phyloP scores from a whole-genome alignment of 2,329 filamentous ascomycete species.

The Claviceps pusilla region DNA sequence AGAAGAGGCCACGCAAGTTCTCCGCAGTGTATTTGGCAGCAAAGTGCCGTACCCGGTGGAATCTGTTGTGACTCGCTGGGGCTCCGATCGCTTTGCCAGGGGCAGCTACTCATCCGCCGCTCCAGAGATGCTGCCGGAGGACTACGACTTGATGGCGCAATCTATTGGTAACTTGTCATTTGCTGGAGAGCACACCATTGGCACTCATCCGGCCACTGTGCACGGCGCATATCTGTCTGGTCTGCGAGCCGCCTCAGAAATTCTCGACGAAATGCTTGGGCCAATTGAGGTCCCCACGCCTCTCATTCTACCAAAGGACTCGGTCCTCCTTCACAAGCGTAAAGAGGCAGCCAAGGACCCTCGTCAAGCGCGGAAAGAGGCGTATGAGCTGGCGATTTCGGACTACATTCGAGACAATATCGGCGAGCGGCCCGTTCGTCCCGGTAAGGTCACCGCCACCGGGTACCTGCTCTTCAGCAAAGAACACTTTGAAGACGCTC shows the following conservation, averaged over 20 bases:
- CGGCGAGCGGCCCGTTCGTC: slow-evolving; percentile 60
- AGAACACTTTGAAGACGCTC: slow-evolving; percentile 50
- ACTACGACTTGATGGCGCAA: slow-evolving; percentile 84
- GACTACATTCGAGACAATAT: slow-evolving; percentile 40
- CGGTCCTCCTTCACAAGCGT: slow-evolving; percentile 36
- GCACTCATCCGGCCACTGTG: slow-evolving; percentile 89
- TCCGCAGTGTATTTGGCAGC: slow-evolving; percentile 59
- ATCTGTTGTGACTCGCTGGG: slow-evolving; percentile 84
- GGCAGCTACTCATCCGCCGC: slow-evolving; percentile 94
- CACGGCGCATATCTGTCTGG: slow-evolving; percentile 94
- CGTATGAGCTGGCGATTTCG: slow-evolving; percentile 40
- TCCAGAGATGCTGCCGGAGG: slow-evolving; percentile 63
- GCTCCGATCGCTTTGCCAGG: slow-evolving; percentile 73
- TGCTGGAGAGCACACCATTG: slow-evolving; percentile 90
- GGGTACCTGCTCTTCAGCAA: slow-evolving; percentile 86
- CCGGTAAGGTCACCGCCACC: slow-evolving; percentile 61
- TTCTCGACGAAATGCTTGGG: slow-evolving; percentile 66
- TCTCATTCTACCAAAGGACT: slow-evolving; percentile 53
- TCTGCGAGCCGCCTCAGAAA: slow-evolving; percentile 72
- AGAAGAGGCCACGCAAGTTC: slow-evolving; percentile 61
- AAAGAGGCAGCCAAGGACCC: slow-evolving; percentile 36
- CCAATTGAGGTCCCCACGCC: slow-evolving; percentile 64
- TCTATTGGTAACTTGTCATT: slow-evolving; percentile 81
- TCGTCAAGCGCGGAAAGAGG: slow-evolving; percentile 37
- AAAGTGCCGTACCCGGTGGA: slow-evolving; percentile 66